A percentile compares a stretch with the other conserved stretches of the same genome.
Conservation (phyloP, 306 rosid genomes). For the Malus fusca region DNA sequence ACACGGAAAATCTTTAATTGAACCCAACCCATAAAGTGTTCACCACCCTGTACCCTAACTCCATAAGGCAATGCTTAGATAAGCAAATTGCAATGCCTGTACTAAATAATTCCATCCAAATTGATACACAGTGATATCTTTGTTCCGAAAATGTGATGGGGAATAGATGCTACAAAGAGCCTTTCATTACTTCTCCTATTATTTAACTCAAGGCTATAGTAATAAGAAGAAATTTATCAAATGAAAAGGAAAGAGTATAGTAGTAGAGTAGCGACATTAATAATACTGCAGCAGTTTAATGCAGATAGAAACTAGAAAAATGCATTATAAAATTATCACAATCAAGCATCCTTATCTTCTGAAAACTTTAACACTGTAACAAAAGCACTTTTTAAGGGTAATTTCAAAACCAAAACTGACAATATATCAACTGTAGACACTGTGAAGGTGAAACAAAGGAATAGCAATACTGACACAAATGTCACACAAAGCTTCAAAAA, state of each 20-base stretch:
- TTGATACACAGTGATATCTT: background rate
- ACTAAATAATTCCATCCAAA: background rate
- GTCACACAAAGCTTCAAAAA: background rate
- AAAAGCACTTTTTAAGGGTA: background rate
- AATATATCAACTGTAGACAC: background rate
- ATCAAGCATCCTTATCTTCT: background rate
- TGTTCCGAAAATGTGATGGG: background rate
- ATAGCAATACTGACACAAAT: background rate
- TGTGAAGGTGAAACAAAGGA: background rate
- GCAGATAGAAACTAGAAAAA: background rate
- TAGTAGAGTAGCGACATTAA: background rate
- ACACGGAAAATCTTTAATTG: background rate
- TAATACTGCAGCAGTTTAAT: background rate
- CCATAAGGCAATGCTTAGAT: background rate
- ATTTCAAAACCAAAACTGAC: background rate
- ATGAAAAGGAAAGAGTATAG: background rate
- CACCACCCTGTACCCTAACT: background rate
- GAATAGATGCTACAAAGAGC: background rate
- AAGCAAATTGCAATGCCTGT: background rate
- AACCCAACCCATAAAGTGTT: background rate
- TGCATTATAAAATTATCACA: background rate
- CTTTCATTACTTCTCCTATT: background rate
- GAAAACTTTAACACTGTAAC: background rate
- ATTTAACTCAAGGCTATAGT: background rate
- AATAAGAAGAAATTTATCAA: background rate